phyloP scores from a whole-genome alignment of 257 asterid genomes.

The Linaria vulgaris region DNA sequence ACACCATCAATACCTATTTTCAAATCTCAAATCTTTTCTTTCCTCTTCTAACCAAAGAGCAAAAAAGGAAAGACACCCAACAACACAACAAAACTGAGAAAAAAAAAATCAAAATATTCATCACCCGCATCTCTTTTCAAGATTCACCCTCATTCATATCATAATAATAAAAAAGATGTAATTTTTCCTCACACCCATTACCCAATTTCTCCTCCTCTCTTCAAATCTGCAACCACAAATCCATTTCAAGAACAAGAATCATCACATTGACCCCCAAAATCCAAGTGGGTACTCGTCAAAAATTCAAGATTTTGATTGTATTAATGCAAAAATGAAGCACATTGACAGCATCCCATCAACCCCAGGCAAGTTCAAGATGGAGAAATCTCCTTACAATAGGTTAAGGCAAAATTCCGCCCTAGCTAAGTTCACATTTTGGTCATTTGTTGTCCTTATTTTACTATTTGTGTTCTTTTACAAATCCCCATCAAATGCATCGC shows the following conservation, averaged over 20 bases:
- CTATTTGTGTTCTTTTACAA: constrained; percentile 47
- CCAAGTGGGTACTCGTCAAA: constrained; percentile 38
- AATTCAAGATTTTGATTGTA: constrained; percentile 33
- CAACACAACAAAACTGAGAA: constrained; percentile 28
- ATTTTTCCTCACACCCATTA: not conserved
- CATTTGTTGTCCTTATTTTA: constrained; percentile 43
- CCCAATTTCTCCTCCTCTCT: constrained; percentile 18
- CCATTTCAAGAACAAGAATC: constrained; percentile 21
- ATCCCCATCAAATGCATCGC: constrained; percentile 44
- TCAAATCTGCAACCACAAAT: constrained; percentile 21
- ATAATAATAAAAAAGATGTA: constrained; percentile 4
- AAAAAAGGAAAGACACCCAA: constrained; percentile 19
- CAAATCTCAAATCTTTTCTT: constrained; percentile 8
- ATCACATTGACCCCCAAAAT: constrained; percentile 21
- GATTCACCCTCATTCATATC: constrained; percentile 18
- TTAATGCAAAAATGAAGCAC: constrained; percentile 69
- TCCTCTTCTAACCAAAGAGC: constrained; percentile 22
- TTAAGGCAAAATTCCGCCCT: constrained; percentile 43
- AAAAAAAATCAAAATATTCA: not conserved
- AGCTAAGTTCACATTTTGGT: constrained; percentile 60
- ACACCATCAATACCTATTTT: constrained; percentile 33
- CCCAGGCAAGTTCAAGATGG: constrained; percentile 71
- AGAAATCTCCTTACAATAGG: constrained; percentile 45
- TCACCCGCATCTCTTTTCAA: too few species aligned
- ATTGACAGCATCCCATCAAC: constrained; percentile 73